Evolutionary conservation across 176 grass and related monocot species (phyloP).

Genomic region (Cymbopogon citratus): DNA sequence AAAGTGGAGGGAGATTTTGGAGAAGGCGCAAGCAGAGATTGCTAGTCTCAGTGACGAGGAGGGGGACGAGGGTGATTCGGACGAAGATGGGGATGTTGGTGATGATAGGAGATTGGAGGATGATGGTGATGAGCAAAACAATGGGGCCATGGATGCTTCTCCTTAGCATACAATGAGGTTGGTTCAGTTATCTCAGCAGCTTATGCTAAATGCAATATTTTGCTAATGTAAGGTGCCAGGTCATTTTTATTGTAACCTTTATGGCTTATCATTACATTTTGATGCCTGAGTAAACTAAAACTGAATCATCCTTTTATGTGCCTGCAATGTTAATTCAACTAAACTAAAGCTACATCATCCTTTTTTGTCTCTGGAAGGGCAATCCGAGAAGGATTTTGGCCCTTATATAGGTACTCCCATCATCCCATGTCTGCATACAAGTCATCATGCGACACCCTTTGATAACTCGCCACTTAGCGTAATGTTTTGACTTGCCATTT

Average conservation of each 20-base stretch:
- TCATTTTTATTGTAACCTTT: no score
- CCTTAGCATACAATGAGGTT: constrained; percentile 45
- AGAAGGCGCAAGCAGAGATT: constrained; percentile 61
- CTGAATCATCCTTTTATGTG: background rate
- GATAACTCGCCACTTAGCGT: background rate
- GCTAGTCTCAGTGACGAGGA: constrained; percentile 37
- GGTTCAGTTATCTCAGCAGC: constrained; percentile 11
- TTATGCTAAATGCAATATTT: background rate
- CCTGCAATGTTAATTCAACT: background rate
- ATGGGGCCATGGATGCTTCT: constrained; percentile 29
- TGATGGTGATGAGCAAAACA: constrained; percentile 22
- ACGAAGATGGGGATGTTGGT: constrained; percentile 19
- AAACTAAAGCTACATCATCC: no score
- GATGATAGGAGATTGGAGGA: no score
- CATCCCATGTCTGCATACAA: background rate
- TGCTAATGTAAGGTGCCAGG: background rate
- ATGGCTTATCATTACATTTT: constrained; percentile 15
- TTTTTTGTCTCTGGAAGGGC: no score
- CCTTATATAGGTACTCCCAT: no score
- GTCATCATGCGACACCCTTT: no score
- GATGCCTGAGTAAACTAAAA: background rate
- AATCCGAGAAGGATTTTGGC: no score
- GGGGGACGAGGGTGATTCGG: background rate
- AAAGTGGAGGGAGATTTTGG: constrained; percentile 70
- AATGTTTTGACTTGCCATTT: background rate